These are phyloP conservation scores for Globisporangium camurandrum DNA, from an alignment of 352 stramenopile genomes.

Conservation along the genomic window DNA sequence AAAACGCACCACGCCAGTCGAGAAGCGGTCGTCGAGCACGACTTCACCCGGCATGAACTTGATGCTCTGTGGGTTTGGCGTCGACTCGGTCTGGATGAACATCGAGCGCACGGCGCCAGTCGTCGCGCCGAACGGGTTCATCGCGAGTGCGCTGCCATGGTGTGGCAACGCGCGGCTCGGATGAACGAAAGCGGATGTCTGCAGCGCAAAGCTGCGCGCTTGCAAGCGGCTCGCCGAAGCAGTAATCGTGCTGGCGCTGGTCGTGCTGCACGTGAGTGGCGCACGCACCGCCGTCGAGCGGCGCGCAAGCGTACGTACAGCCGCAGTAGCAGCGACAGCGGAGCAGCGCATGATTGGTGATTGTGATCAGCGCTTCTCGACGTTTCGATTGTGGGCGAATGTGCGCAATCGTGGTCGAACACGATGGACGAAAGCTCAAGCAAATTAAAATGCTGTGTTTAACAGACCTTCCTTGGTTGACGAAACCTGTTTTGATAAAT, in stretches of 20 bases:
- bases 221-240: background rate
- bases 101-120: slow-evolving; percentile 74
- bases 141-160: background rate
- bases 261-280: background rate
- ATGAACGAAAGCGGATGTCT: slow-evolving; percentile 2
- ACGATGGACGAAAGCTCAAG: no score
- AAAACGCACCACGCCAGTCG: slow-evolving; percentile 51
- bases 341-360: background rate
- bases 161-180: background rate
- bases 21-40: slow-evolving; percentile 88
- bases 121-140: slow-evolving; percentile 6
- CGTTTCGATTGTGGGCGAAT: background rate
- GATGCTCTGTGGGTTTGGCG: slow-evolving; percentile 96
- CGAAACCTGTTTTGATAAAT: no score
- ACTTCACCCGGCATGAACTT: slow-evolving; percentile 95
- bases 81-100: slow-evolving; percentile 98
- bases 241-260: background rate
- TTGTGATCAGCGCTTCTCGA: background rate
- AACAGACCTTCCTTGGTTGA: no score
- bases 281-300: no score
- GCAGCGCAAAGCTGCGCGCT: slow-evolving; percentile 1
- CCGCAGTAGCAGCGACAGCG: background rate
- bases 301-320: no score
- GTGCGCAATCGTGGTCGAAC: no score
- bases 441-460: no score